Evolutionary conservation across 2,329 filamentous ascomycete genomes (phyloP), one percentile per base, ranked within the genome.

Genomic region (Calonectria crousiana): DNA sequence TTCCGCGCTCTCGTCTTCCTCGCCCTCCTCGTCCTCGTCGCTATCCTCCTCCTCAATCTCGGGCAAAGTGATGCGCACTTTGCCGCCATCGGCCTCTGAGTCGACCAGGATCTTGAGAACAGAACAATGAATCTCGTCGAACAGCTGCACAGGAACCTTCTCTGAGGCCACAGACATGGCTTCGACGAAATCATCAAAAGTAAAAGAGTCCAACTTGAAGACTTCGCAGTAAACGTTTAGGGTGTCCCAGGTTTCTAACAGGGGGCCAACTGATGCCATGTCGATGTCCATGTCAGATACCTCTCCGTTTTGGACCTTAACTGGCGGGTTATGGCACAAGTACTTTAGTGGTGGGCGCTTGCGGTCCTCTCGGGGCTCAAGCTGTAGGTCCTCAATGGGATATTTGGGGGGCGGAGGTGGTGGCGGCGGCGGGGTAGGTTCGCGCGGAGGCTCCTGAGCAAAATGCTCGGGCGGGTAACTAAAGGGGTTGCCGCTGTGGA

Each of bases 181-280:
- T 82, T 98, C 94, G 6, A 98, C 89, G 80, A 96, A 98, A 83
- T 99, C 97, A 83, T 99, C 97, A 81, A 98, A 97, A 0, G 96
- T 98, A 82, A 99, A 99, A 0, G 96, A 98, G 84, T 99, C 97
- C 32, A 99, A 89, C 81, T 95, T 92, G 82, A 98, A 98, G 23
- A 98, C 93, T 81, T 98, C 95, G 82, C 95, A 98, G 82, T 98
- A 98, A n/a, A 99, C 96, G 81, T 98, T 99, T 41, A 99, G 89
- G 0, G 96, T 98, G 80, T 98, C 95, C 97, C 97, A 99, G 0
- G 95, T 95, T 85, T 98, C 96, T 30, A 99, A 86, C 20, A 98
- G 87, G 3, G 92, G 90, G 0, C 96, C 95, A n/a, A 98, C 91
- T 4, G 95, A 96, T 79, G 94, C 92, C 92, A 96, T 97, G 26